Percentiles rank a stretch among this genome's conserved stretches.
phyloP scores from a whole-genome alignment of 2,329 filamentous ascomycete genomes.

The Scedosporium dehoogii region DNA sequence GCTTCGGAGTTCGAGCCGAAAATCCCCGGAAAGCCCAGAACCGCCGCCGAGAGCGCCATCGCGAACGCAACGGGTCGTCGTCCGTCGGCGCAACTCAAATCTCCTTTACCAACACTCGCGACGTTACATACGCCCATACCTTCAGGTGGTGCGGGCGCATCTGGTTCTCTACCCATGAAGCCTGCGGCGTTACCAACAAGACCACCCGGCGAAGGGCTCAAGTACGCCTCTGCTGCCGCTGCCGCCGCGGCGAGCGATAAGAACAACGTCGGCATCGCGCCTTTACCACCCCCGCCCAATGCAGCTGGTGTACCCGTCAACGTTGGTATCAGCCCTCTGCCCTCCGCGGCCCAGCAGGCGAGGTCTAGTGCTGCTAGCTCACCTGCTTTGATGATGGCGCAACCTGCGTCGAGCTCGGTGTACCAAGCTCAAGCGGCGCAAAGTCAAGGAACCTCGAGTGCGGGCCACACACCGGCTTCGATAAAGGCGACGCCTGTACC shows the following conservation, averaged over 20 bases:
- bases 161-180: slow-evolving; percentile 66
- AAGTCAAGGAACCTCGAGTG: slow-evolving; percentile 12
- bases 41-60: slow-evolving; percentile 38
- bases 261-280: slow-evolving; percentile 86
- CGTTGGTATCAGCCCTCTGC: slow-evolving; percentile 36
- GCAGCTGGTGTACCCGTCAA: slow-evolving; percentile 22
- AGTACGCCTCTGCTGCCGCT: slow-evolving; percentile 93
- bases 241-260: slow-evolving; percentile 81
- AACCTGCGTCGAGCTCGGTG: slow-evolving; percentile 29
- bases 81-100: slow-evolving; percentile 86
- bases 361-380: slow-evolving; percentile 46
- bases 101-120: slow-evolving; percentile 82
- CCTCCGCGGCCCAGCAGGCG: slow-evolving; percentile 39
- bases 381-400: slow-evolving; percentile 36
- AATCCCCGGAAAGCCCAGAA: slow-evolving; percentile 24
- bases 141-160: slow-evolving; percentile 33
- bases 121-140: slow-evolving; percentile 71
- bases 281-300: slow-evolving; percentile 81
- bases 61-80: slow-evolving; percentile 49
- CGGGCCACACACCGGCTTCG: slow-evolving; percentile 16
- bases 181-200: slow-evolving; percentile 78
- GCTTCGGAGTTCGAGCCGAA: slow-evolving; percentile 43
- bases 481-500: slow-evolving; percentile 18
- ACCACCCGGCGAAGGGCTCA: slow-evolving; percentile 79
- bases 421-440: slow-evolving; percentile 15